Conservation (phyloP, 2,329 filamentous ascomycete genomes). For the Calonectria pseudoreteaudii region DNA sequence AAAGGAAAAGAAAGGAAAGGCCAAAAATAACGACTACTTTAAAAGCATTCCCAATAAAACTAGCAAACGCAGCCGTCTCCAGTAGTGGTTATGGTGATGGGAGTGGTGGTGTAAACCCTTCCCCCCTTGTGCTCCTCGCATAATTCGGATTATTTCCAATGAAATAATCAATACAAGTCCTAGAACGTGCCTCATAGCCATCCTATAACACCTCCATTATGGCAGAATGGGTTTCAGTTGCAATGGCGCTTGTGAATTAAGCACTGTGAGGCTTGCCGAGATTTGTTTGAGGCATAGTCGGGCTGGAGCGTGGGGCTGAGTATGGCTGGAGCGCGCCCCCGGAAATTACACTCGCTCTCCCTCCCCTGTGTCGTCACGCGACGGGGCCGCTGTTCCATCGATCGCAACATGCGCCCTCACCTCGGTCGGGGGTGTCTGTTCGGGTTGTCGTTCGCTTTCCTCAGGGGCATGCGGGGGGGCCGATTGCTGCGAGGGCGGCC, state of each 20-base stretch:
- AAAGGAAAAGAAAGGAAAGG: background rate
- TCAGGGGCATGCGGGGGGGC: slow-evolving; percentile 22
- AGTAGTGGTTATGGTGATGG: background rate
- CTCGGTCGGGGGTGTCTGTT: slow-evolving; percentile 31
- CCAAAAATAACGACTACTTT: background rate
- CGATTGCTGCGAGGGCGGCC: slow-evolving; percentile 27
- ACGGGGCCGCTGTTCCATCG: slow-evolving; percentile 26
- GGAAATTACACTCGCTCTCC: slow-evolving; percentile 29
- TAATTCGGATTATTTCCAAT: background rate
- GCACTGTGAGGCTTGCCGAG: background rate
- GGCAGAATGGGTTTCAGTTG: background rate
- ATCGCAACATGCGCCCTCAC: slow-evolving; percentile 22
- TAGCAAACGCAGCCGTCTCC: background rate
- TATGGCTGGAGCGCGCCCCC: slow-evolving; percentile 31
- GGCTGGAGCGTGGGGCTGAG: slow-evolving; percentile 32
- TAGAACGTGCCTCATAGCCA: background rate
- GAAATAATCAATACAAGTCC: background rate
- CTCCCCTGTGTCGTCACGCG: slow-evolving; percentile 33
- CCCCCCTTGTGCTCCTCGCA: background rate
- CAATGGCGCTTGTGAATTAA: background rate
- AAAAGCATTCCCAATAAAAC: background rate
- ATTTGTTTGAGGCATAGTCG: slow-evolving; percentile 8
- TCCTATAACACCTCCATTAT: background rate
- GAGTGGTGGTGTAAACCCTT: background rate
- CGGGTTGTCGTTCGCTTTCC: slow-evolving; percentile 29